phyloP scores from a whole-genome alignment of 1,284 basidiomycete species.

The Puccinia novopanici region DNA sequence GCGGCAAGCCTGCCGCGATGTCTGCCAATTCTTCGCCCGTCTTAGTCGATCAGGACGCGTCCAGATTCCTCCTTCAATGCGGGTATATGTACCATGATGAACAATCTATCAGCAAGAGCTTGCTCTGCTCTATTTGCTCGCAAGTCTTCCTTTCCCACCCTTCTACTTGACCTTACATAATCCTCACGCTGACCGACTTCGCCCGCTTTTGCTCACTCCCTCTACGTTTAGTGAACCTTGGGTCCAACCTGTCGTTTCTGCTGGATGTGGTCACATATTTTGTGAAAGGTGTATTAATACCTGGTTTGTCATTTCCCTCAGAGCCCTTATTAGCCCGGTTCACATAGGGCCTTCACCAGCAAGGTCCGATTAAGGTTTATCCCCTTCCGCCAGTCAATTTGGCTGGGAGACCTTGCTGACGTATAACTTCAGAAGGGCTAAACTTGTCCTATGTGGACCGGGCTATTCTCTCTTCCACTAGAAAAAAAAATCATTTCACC shows the following conservation, averaged over 20 bases:
- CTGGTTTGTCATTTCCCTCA: constrained; percentile 27
- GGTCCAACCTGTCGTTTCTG: constrained; percentile 39
- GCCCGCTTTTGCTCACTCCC: background rate
- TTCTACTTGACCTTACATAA: background rate
- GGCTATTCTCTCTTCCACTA: background rate
- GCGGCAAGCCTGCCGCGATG: background rate
- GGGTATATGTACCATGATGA: constrained; percentile 47
- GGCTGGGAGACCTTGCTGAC: too few relatives aligned
- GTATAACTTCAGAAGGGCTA: too few relatives aligned
- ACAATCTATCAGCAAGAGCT: constrained; percentile 27
- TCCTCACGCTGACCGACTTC: background rate
- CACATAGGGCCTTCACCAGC: too few relatives aligned
- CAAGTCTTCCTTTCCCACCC: background rate
- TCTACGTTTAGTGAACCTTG: constrained; percentile 37
- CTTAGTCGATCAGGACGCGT: constrained; percentile 27
- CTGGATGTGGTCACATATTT: constrained; percentile 43
- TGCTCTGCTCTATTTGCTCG: constrained; percentile 47
- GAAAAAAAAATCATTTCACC: too few relatives aligned
- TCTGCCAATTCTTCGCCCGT: constrained; percentile 17
- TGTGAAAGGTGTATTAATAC: constrained; percentile 45
- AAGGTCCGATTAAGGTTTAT: too few relatives aligned
- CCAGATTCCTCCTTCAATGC: constrained; percentile 38
- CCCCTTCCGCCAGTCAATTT: too few relatives aligned
- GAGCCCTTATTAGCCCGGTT: too few relatives aligned
- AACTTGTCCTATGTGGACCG: too few relatives aligned